Evolutionary conservation across 2,329 filamentous ascomycete genomes (phyloP).

Genomic region (Didymella pinodella): DNA sequence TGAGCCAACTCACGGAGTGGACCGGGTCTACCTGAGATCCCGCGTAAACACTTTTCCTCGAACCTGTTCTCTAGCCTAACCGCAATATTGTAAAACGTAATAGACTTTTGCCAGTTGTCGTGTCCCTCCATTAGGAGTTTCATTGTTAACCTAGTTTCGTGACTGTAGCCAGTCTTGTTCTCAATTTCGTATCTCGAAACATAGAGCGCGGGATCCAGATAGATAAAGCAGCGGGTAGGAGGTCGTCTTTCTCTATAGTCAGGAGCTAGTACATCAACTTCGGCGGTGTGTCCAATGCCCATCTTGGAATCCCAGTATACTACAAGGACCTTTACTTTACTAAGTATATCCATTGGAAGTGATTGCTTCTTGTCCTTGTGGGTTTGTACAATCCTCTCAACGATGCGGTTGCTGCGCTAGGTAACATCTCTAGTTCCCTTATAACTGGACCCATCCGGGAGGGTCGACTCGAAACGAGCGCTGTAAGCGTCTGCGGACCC

Average conservation of each 20-base stretch:
- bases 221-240: conserved; percentile 19
- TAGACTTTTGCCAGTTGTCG: conserved; percentile 21
- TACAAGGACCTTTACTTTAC: conserved; percentile 14
- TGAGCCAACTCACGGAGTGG: conserved; percentile 15
- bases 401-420: conserved; percentile 18
- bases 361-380: conserved; percentile 10
- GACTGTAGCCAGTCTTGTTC: conserved; percentile 19
- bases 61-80: conserved; percentile 24
- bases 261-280: conserved; percentile 20
- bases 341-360: conserved; percentile 17
- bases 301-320: conserved; percentile 25
- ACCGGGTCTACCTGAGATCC: conserved; percentile 17
- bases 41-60: conserved; percentile 15
- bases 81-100: conserved; percentile 20
- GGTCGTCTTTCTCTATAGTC: conserved; percentile 9
- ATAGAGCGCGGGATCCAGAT: conserved; percentile 21
- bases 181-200: conserved; percentile 8
- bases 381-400: conserved; percentile 19
- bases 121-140: conserved; percentile 17
- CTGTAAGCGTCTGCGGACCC: conserved; percentile 12
- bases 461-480: conserved; percentile 20
- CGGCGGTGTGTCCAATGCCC: conserved; percentile 12
- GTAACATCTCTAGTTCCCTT: conserved; percentile 18
- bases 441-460: conserved; percentile 15
- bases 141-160: conserved; percentile 26